These are phyloP conservation scores for Vitis vinifera DNA, from an alignment of 164 flowering plant species.

Conservation along the genomic window ASM3070453v1 NC_081811.1:26188501-26189000, in stretches of 20 bases:
- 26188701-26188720: too few relatives aligned
- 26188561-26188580: constrained; percentile 97
- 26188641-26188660: too few relatives aligned
- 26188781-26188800: too few relatives aligned
- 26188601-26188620: constrained; percentile 55
- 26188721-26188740: too few relatives aligned
- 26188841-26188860: too few relatives aligned
- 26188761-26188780: too few relatives aligned
- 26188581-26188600: constrained; percentile 95
- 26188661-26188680: background rate
- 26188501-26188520: constrained; percentile 91
- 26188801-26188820: too few relatives aligned
- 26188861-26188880: background rate
- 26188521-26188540: constrained; percentile 67
- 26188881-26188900: background rate
- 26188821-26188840: too few relatives aligned
- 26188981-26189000: constrained; percentile 90
- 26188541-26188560: constrained; percentile 97
- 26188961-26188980: constrained; percentile 87
- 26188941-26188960: constrained; percentile 84
- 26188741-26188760: too few relatives aligned
- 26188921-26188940: constrained; percentile 97
- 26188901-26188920: constrained; percentile 98
- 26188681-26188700: background rate
- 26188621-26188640: background rate